Evolutionary conservation across 2,329 filamentous ascomycete species (phyloP), one percentile per base, ranked within the genome.

Genomic region (Colletotrichum liaoningense): DNA sequence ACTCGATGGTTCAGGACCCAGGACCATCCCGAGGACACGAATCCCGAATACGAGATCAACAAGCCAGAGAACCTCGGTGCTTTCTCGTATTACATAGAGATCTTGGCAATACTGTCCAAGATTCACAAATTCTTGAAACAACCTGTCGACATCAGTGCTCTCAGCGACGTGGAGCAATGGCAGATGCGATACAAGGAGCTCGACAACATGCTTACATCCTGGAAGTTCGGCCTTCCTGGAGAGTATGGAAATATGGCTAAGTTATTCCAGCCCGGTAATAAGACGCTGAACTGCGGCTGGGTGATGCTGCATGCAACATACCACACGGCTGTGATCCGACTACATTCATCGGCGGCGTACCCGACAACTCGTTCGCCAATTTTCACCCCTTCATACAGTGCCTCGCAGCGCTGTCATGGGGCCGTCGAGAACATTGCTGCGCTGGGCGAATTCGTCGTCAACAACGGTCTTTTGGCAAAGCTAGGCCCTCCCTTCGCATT

Each of bases 271-370:
- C 89, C 91, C 0, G 90, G 90, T 6, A 89, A 89, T 77, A 94
- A 94, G 80, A 88, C 88, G 55, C 86, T 95, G 60, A 95, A 94
- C 79, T 95, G 93, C 80, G 93, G 93, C 65, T 95, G 95, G 93
- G 91, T 98, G 63, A 97, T 97, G 93, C 87, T 98, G 35, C 95
- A 98, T 80, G 93, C 94, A 5, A 95, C 95, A 0, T 97, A 95
- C 79, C 94, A 97, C 81, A 97, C 95, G 0, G 93, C 95, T 58
- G 92, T 97, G 9, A 97, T 98, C 77, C 92, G 95, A 46, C 88
- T 98, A 28, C 95, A 98, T 84, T 98, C 95, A 0, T 97, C 95
- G 1, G 95, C 95, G 6, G 95, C 95, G 2, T 98, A 98, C 81
- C 95, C 95, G 4, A 97, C 95, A 5, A 97, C 94, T 4, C 89